A percentile compares a stretch with the other conserved stretches of the same genome.
phyloP scores from a whole-genome alignment of 768 basidiomycete genomes.

The Podaxis sp. region DNA sequence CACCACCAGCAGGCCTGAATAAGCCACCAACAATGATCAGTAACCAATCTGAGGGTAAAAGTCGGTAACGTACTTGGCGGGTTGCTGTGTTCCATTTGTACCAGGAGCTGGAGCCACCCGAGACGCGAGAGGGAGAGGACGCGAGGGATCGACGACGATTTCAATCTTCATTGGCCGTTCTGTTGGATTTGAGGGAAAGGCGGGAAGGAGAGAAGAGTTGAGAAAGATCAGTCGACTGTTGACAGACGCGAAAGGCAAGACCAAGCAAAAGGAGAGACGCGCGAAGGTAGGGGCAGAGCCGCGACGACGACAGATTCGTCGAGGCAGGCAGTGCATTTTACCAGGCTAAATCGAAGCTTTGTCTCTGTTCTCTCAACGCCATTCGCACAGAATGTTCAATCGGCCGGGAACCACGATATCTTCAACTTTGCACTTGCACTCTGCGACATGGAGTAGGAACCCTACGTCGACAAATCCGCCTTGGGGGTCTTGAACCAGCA shows the following conservation, averaged over 20 bases:
- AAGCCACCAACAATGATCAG: slow-evolving; percentile 15
- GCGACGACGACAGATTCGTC: slow-evolving; percentile 24
- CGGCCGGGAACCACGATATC: background rate
- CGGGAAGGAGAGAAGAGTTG: slow-evolving; percentile 36
- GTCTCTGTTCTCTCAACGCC: slow-evolving; percentile 35
- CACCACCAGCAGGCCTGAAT: slow-evolving; percentile 24
- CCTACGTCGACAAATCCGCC: background rate
- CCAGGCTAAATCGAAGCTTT: slow-evolving; percentile 36
- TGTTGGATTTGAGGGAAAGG: slow-evolving; percentile 44
- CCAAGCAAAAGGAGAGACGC: slow-evolving; percentile 33
- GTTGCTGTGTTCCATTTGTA: slow-evolving; percentile 23
- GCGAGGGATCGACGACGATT: slow-evolving; percentile 87
- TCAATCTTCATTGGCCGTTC: slow-evolving; percentile 99
- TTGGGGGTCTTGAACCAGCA: slow-evolving; percentile 1
- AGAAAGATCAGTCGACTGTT: slow-evolving; percentile 46
- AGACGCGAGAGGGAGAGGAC: slow-evolving; percentile 68
- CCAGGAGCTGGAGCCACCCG: slow-evolving; percentile 79
- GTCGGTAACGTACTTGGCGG: slow-evolving; percentile 29
- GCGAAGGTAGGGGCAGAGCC: slow-evolving; percentile 24
- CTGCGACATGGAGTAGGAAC: background rate
- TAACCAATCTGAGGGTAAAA: background rate
- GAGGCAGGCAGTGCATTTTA: slow-evolving; percentile 24
- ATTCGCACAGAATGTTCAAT: background rate
- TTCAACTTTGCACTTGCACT: background rate
- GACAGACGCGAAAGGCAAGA: slow-evolving; percentile 41